Percentiles rank a stretch among this genome's conserved stretches.
phyloP scores from a whole-genome alignment of 108 stramenopile species.

The Stephanodiscus triporus region DNA sequence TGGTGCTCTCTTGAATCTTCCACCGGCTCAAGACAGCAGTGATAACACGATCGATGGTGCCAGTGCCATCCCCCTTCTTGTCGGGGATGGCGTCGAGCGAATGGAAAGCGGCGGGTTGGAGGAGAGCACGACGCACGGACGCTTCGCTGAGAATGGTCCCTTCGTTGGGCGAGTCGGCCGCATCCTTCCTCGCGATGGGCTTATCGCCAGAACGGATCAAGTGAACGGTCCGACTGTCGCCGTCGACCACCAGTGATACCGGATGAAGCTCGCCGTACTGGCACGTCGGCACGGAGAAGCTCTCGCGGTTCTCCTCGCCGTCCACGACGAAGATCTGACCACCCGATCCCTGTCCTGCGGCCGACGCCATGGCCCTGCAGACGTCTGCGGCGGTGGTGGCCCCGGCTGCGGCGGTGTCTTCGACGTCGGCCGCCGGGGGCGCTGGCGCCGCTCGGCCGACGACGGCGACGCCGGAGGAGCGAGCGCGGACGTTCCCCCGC shows the following conservation, averaged over 20 bases:
- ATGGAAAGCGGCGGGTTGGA: constrained; percentile 15
- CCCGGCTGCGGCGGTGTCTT: no score
- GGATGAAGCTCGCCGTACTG: constrained; percentile 17
- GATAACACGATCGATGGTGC: constrained; percentile 37
- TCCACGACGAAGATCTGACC: constrained; percentile 24
- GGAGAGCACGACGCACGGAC: constrained; percentile 17
- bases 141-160: not conserved
- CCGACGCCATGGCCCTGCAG: not conserved
- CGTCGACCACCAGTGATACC: constrained; percentile 30
- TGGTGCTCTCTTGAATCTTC: constrained; percentile 26
- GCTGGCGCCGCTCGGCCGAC: constrained; percentile 6
- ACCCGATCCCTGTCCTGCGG: not conserved
- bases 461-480: not conserved
- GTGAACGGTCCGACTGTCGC: constrained; percentile 30
- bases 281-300: constrained; percentile 40
- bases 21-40: constrained; percentile 44
- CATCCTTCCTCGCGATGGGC: not conserved
- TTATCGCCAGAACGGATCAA: constrained; percentile 16
- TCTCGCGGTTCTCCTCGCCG: constrained; percentile 47
- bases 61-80: constrained; percentile 5
- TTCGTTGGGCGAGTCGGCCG: not conserved
- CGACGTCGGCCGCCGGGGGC: not conserved
- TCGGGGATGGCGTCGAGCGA: not conserved
- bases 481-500: not conserved
- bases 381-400: constrained; percentile 2